phyloP scores from a whole-genome alignment of 2,329 filamentous ascomycete genomes.

The Exserohilum rostratum region DNA sequence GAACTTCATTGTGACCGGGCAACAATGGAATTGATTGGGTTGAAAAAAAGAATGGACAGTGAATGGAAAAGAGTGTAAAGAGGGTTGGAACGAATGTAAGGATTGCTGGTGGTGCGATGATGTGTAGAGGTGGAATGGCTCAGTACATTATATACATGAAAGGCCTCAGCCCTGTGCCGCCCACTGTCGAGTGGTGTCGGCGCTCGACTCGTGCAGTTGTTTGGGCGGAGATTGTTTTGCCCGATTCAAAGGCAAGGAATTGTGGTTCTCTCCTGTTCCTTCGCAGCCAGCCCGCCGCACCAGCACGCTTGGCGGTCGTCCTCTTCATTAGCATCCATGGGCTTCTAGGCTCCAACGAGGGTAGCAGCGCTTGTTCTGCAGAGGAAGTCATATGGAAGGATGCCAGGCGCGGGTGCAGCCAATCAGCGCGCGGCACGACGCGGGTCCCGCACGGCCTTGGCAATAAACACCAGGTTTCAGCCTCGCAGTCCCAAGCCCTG shows the following conservation, averaged over 20 bases:
- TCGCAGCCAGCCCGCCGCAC: neutral
- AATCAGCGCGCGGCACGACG: neutral
- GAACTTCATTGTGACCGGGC: constrained; percentile 15
- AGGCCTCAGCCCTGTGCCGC: neutral
- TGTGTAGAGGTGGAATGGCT: neutral
- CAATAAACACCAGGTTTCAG: constrained; percentile 7
- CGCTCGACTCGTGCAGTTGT: neutral
- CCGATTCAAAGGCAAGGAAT: neutral
- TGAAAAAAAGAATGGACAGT: neutral
- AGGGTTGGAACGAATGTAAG: constrained; percentile 7
- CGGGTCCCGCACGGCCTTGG: neutral
- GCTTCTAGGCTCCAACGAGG: neutral
- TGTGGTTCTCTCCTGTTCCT: neutral
- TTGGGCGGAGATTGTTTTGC: constrained; percentile 3
- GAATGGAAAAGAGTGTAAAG: constrained; percentile 4
- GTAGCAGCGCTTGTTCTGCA: neutral
- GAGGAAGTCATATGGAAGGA: neutral
- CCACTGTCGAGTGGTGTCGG: neutral
- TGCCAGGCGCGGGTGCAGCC: neutral
- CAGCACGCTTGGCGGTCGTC: constrained; percentile 1
- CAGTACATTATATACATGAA: neutral
- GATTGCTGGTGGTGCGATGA: constrained; percentile 1
- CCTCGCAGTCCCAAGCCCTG: neutral
- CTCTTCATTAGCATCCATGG: neutral
- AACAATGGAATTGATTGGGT: constrained; percentile 5